phyloP scores from a whole-genome alignment of 2,329 filamentous ascomycete genomes.

The Fusarium sp. region DNA sequence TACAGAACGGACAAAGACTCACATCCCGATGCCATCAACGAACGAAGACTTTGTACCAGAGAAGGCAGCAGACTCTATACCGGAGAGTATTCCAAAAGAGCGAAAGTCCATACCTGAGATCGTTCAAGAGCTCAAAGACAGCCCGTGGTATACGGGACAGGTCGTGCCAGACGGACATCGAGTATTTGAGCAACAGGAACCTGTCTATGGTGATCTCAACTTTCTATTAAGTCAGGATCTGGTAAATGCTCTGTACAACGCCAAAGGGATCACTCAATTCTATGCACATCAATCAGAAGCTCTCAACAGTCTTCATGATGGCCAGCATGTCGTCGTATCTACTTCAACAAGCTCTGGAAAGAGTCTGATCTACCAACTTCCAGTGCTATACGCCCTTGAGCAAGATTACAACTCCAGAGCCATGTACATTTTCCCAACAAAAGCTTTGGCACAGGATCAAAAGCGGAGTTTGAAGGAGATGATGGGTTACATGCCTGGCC shows the following conservation, averaged over 20 bases:
- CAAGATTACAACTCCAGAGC: conserved; percentile 80
- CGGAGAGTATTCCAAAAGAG: conserved; percentile 80
- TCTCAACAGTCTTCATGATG: conserved; percentile 86
- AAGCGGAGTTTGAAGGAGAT: conserved; percentile 88
- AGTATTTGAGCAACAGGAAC: conserved; percentile 86
- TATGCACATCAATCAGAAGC: conserved; percentile 95
- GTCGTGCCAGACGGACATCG: conserved; percentile 94
- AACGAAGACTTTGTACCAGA: conserved; percentile 47
- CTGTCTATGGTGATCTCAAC: conserved; percentile 84
- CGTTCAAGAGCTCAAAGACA: conserved; percentile 81
- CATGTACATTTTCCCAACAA: conserved; percentile 98
- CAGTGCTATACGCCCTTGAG: conserved; percentile 89
- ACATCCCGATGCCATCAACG: conserved; percentile 70
- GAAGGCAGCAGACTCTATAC: conserved; percentile 61
- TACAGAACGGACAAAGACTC: conserved; percentile 65
- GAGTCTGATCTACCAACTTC: conserved; percentile 97
- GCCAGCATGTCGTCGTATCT: conserved; percentile 88
- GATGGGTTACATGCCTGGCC: conserved; percentile 80
- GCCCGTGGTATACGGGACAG: conserved; percentile 90
- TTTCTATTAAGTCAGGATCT: conserved; percentile 90
- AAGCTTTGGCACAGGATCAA: conserved; percentile 95
- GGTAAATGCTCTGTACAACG: conserved; percentile 97
- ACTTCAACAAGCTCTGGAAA: conserved; percentile 98
- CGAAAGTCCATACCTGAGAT: conserved; percentile 87
- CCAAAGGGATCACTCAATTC: conserved; percentile 84